Evolutionary conservation across 2,329 filamentous ascomycete genomes (phyloP).

Genomic region (Colletotrichum sp.): DNA sequence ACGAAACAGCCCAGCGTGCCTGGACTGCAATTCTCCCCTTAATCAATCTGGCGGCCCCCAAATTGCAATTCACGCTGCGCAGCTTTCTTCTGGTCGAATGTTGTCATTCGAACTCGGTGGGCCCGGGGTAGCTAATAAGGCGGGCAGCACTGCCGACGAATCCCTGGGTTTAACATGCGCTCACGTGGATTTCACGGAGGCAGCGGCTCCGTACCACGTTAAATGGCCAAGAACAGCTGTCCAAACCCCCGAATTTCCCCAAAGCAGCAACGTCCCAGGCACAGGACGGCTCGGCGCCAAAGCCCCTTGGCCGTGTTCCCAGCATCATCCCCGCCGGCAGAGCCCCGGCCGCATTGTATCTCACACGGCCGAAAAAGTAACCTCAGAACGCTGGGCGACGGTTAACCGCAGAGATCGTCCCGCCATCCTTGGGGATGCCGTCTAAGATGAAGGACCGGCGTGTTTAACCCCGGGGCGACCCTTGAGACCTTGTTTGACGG

Average conservation of each 20-base stretch:
- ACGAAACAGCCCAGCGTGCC: neutral
- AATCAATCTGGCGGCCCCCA: constrained; percentile 1
- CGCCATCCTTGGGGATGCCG: neutral
- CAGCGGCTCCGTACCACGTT: neutral
- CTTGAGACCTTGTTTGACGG: neutral
- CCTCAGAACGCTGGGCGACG: neutral
- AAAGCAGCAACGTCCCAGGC: neutral
- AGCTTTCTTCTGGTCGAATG: neutral
- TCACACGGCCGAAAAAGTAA: constrained; percentile 11
- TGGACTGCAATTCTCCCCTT: neutral
- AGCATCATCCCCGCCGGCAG: constrained; percentile 16
- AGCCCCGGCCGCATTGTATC: constrained; percentile 2
- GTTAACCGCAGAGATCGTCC: neutral
- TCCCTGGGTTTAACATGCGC: neutral
- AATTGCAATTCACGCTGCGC: neutral
- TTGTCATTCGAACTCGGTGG: constrained; percentile 4
- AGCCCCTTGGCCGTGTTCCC: neutral
- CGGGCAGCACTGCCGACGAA: neutral
- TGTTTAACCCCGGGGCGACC: neutral
- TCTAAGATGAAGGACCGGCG: constrained; percentile 1
- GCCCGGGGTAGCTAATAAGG: neutral
- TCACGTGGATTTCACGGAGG: neutral
- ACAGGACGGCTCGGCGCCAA: constrained; percentile 15
- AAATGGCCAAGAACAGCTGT: neutral
- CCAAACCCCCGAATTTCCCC: neutral